These are phyloP conservation scores for Tagetes patula DNA, from an alignment of 129 eudicot species.

Conservation along the genomic window DNA sequence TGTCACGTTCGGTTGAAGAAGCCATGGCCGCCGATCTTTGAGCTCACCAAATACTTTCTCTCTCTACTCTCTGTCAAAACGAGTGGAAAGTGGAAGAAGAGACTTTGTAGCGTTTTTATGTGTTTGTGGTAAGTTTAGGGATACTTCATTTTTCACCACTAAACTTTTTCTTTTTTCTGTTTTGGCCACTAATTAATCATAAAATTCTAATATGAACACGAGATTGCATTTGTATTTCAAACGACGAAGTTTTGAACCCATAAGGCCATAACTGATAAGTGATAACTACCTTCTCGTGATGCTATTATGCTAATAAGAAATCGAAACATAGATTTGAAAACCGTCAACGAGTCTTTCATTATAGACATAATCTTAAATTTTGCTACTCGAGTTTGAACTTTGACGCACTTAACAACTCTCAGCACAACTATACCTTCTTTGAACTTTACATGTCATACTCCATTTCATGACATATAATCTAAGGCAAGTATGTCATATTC, in stretches of 20 bases:
- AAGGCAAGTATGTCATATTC: too few species aligned
- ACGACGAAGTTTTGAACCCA: not conserved
- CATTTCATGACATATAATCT: too few species aligned
- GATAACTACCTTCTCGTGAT: too few species aligned
- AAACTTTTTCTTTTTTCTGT: constrained; percentile 1
- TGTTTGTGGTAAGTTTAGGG: constrained; percentile 6
- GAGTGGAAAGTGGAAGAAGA: constrained; percentile 35
- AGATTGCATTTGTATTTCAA: not conserved
- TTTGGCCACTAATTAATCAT: not conserved
- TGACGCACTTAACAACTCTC: too few species aligned
- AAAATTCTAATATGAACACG: not conserved
- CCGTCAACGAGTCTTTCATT: too few species aligned
- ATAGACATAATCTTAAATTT: too few species aligned
- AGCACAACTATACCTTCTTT: too few species aligned
- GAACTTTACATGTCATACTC: too few species aligned
- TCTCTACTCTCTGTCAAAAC: constrained; percentile 22
- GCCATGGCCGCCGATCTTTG: constrained; percentile 48
- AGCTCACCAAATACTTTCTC: constrained; percentile 29
- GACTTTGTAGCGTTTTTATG: constrained; percentile 11
- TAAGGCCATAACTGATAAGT: too few species aligned
- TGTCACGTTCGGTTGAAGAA: constrained; percentile 45
- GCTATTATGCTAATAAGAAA: too few species aligned
- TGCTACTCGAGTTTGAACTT: too few species aligned
- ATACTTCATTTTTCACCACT: constrained; percentile 12
- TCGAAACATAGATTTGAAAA: too few species aligned